These are phyloP conservation scores for Papiliotrema nemorosa DNA, from an alignment of 1,284 basidiomycete species.

Conservation along the genomic window DNA sequence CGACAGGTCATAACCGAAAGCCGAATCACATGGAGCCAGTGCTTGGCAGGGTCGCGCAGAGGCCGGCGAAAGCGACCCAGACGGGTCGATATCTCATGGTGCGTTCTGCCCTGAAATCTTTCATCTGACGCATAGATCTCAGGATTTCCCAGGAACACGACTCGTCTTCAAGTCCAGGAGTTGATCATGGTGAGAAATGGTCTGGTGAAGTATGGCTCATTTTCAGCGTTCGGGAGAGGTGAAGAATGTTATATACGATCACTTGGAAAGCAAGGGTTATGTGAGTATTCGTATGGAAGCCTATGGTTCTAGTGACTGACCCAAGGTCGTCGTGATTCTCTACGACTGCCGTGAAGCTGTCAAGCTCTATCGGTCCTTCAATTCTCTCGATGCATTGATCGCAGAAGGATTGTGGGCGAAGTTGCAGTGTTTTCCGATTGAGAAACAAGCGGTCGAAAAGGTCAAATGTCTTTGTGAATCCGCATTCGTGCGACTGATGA, in stretches of 20 bases:
- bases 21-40: too few relatives aligned
- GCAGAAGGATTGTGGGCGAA: background rate
- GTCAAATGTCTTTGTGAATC: too few relatives aligned
- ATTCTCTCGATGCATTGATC: constrained; percentile 15
- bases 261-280: constrained; percentile 23
- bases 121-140: constrained; percentile 16
- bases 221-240: constrained; percentile 18
- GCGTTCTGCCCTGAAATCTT: background rate
- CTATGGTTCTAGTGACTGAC: background rate
- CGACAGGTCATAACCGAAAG: too few relatives aligned
- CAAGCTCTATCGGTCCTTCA: constrained; percentile 25
- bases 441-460: constrained; percentile 15
- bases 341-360: constrained; percentile 36
- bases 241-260: constrained; percentile 31
- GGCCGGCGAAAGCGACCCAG: background rate
- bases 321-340: constrained; percentile 38
- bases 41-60: too few relatives aligned
- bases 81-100: constrained; percentile 5
- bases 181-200: constrained; percentile 9
- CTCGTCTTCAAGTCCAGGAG: constrained; percentile 14
- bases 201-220: too few relatives aligned
- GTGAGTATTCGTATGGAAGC: too few relatives aligned
- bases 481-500: constrained; percentile 1
- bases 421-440: constrained; percentile 24
- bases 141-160: constrained; percentile 21